Evolutionary conservation across 2,329 filamentous ascomycete species (phyloP), one percentile per base, ranked within the genome.

Genomic region (Fusarium robinianum): DNA sequence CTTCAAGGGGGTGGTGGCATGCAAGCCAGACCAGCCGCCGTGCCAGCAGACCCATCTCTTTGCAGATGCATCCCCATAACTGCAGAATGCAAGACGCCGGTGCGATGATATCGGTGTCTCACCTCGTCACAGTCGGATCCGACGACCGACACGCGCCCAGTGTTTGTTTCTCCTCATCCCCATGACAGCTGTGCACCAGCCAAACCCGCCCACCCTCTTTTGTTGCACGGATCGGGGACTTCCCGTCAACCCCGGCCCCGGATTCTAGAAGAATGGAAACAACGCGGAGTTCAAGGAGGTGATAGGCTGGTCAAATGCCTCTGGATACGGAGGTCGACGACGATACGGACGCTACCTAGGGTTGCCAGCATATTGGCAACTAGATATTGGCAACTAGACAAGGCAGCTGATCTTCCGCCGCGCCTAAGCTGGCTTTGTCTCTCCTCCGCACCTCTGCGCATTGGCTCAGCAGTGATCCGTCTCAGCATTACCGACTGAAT

Each of bases 31-130:
- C 24, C 49, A 24, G 30, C 23, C n/a, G 18, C 24, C 38, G 40
- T 23, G 24, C 40, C 26, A 30, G 33, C 34, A 38, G 33, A 19
- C 36, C 36, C 37, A 51, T 34, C 38, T 36, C 15, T 39, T 24
- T 53, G 29, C 33, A 44, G 27, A 55, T 53, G 39, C 50, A 51
- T 32, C 21, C 37, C n/a, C 32, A 42, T 31, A 22, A 25, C 24
- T 52, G 46, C 38, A 45, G 32, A 41, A 41, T 54, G 41, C 26
- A 40, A 36, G 23, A 36, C 24, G 19, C 31, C 37, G 51, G 33
- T 53, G 39, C 32, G 36, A 45, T 53, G 51, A 55, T 55, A 51
- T 53, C 22, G 53, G 27, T 44, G 36, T 51, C 45, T 42, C 38
- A 46, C 27, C 41, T 54, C 42, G 47, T 34, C 34, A 37, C 22